Conservation (phyloP, 2,329 filamentous ascomycete species). For the Penicillium crustosum region DNA sequence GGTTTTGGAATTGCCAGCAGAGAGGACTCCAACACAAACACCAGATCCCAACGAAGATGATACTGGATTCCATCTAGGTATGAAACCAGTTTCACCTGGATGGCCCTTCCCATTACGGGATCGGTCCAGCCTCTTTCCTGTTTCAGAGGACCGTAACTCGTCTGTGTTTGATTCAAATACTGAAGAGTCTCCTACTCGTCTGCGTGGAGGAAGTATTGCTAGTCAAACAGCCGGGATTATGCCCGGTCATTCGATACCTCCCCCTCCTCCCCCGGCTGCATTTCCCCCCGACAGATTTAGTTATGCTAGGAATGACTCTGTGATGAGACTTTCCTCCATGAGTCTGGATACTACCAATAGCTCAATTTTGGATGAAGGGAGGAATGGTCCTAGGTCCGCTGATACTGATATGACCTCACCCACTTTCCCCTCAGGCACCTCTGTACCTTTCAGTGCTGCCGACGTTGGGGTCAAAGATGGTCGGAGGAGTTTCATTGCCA, state of each 20-base stretch:
- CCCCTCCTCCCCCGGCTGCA: slow-evolving; percentile 35
- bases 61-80: slow-evolving; percentile 24
- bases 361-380: slow-evolving; percentile 38
- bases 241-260: slow-evolving; percentile 40
- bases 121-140: slow-evolving; percentile 25
- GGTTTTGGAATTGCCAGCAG: slow-evolving; percentile 35
- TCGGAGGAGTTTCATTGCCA: slow-evolving; percentile 29
- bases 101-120: slow-evolving; percentile 32
- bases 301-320: slow-evolving; percentile 37
- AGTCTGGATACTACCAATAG: slow-evolving; percentile 42
- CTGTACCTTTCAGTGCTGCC: slow-evolving; percentile 39
- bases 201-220: slow-evolving; percentile 36
- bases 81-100: slow-evolving; percentile 29
- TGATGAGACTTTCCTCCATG: slow-evolving; percentile 36
- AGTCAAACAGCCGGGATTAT: slow-evolving; percentile 35
- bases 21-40: slow-evolving; percentile 39
- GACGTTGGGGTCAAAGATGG: slow-evolving; percentile 37
- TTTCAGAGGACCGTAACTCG: slow-evolving; percentile 24
- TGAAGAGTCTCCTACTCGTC: slow-evolving; percentile 25
- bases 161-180: slow-evolving; percentile 25
- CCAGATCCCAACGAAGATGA: slow-evolving; percentile 34
- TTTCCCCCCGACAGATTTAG: slow-evolving; percentile 34
- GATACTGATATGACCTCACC: slow-evolving; percentile 35
- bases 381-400: slow-evolving; percentile 26
- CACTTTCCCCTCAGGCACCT: slow-evolving; percentile 35